Percentiles rank a stretch among this genome's conserved stretches.
Conservation (phyloP, 2,329 filamentous ascomycete genomes). For the Sphaerulina musiva region DNA sequence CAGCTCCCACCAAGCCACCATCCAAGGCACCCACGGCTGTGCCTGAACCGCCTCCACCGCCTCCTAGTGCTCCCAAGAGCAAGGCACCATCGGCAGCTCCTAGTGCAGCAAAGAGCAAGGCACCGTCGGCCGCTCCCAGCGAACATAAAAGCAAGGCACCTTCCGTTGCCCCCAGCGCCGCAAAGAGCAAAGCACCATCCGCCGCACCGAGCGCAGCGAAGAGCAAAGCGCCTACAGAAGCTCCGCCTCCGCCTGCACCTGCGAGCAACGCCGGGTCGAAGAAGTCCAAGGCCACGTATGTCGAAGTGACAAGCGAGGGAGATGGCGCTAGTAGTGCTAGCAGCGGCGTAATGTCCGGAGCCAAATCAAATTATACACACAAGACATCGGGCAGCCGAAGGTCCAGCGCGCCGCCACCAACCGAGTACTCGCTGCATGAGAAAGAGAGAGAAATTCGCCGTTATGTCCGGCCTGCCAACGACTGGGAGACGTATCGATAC, state of each 20-base stretch:
- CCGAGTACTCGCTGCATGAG: slow-evolving; percentile 40
- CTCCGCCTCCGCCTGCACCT: slow-evolving; percentile 3
- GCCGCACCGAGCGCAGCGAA: slow-evolving; percentile 15
- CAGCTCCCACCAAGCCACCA: slow-evolving; percentile 18
- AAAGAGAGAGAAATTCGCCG: slow-evolving; percentile 40
- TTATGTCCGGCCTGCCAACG: slow-evolving; percentile 29
- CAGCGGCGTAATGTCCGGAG: slow-evolving; percentile 8
- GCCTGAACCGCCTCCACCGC: background rate
- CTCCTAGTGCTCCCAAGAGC: slow-evolving; percentile 15
- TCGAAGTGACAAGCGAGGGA: slow-evolving; percentile 37
- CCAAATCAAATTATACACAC: slow-evolving; percentile 9
- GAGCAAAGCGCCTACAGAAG: slow-evolving; percentile 14
- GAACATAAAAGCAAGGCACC: slow-evolving; percentile 19
- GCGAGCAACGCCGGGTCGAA: slow-evolving; percentile 1
- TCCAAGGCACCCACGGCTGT: slow-evolving; percentile 20
- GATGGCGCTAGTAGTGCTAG: slow-evolving; percentile 14
- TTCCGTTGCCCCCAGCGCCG: background rate
- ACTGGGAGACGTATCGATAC: slow-evolving; percentile 44
- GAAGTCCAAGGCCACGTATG: slow-evolving; percentile 35
- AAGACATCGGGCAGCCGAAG: background rate
- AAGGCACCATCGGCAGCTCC: slow-evolving; percentile 22
- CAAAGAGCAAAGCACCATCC: slow-evolving; percentile 21
- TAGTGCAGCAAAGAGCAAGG: slow-evolving; percentile 12
- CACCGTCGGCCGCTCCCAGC: slow-evolving; percentile 21
- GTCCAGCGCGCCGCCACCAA: slow-evolving; percentile 11